These are phyloP conservation scores for Pythium monospermum DNA, from an alignment of 352 stramenopile species.

Conservation along the genomic window DNA sequence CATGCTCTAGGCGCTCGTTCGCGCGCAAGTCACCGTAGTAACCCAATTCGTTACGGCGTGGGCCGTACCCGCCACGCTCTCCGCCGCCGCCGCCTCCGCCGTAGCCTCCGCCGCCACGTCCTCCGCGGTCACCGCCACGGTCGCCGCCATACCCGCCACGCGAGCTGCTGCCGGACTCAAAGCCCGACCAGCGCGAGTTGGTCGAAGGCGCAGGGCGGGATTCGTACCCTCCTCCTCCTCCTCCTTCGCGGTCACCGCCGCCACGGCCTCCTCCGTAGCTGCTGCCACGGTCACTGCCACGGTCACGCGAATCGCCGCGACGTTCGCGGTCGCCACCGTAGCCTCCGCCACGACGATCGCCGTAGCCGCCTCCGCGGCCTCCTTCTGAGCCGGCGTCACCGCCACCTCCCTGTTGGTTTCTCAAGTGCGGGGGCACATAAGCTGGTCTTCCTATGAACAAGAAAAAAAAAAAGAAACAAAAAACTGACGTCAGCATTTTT, in stretches of 20 bases:
- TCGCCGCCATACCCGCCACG: constrained; percentile 11
- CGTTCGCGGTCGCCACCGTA: constrained; percentile 18
- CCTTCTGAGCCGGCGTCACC: constrained; percentile 26
- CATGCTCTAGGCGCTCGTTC: constrained; percentile 90
- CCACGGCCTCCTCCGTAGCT: constrained; percentile 12
- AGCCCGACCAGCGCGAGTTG: constrained; percentile 18
- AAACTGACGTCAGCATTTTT: constrained; percentile 16
- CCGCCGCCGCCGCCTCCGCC: constrained; percentile 6
- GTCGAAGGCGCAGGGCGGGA: background rate
- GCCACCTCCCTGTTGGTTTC: constrained; percentile 32
- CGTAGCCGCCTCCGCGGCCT: constrained; percentile 11
- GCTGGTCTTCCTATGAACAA: constrained; percentile 50
- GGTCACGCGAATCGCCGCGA: constrained; percentile 12
- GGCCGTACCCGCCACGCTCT: constrained; percentile 40
- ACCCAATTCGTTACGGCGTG: constrained; percentile 91
- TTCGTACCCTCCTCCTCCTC: too few relatives aligned
- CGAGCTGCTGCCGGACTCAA: constrained; percentile 12
- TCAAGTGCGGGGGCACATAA: constrained; percentile 75
- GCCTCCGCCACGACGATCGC: constrained; percentile 15
- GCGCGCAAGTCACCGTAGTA: constrained; percentile 94
- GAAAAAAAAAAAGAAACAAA: constrained; percentile 8
- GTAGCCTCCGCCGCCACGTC: constrained; percentile 21
- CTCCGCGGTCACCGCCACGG: constrained; percentile 23
- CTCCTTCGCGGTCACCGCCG: too few relatives aligned
- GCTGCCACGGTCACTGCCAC: too few relatives aligned